Evolutionary conservation across 345 rosid species (phyloP), one percentile per base, ranked within the genome.

Genomic region (Aethionema arabicum): DNA sequence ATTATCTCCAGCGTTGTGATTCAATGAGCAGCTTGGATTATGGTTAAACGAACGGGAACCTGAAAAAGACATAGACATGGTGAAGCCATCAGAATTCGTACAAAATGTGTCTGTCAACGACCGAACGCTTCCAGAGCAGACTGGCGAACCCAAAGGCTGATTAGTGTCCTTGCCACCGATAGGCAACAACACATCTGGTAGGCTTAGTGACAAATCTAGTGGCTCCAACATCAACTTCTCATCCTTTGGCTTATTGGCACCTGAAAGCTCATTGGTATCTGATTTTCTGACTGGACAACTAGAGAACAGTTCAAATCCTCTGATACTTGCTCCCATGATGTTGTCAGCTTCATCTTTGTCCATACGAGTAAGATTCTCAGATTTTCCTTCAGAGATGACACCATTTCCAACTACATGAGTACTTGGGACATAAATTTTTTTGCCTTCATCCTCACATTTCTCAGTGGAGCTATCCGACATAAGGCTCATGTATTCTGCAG

Each of bases 1-100:
- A 70, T 82, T 82, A 58, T 93, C 99, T 80, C 85, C 66, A 12
- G 88, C 79, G 67, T 93, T 87, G 68, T 90, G 90, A 27, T 88
- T 90, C 62, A 87, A 70, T n/a, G 99, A 93, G 77, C 99, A 93
- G 74, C 99, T 93, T 52, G 96, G 91, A 72, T 93, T 90, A 74
- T 93, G 99, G 72, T 81, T 84, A 64, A 87, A 84, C 6, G 99
- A 89, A 72, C 82, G 97, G 12, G 99, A 90, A 58, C 97, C 97
- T 9, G 99, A 90, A 67, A 81, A 85, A 37, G 99, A 93, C 90
- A 89, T 81, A 15, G 98, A 92, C 67, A 81, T 83, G 29, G 96
- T 87, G 61, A 93, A 80, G 40, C 97, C 95, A 48, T 93, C 97
- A 29, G 99, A 90, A 71, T 82, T 82, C 39, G 90, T 77, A 35